Conservation (phyloP, 73 alveolate genomes). For the Paramecium biaurelia region DNA sequence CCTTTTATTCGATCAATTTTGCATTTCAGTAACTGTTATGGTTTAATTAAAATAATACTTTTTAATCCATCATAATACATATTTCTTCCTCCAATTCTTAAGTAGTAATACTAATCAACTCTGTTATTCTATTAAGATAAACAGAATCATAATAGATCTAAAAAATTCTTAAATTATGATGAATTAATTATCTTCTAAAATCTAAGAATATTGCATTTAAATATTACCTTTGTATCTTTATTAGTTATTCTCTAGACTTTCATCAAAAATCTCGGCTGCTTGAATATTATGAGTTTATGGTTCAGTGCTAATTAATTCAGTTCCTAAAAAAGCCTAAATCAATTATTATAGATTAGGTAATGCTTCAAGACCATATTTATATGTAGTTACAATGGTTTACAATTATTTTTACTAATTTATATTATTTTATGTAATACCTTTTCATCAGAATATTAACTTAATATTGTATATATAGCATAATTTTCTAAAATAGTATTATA, state of each 20-base stretch:
- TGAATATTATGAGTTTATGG: slow-evolving; percentile 28
- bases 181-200: slow-evolving; percentile 84
- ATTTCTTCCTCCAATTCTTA: slow-evolving; percentile 59
- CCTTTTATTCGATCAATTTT: slow-evolving; percentile 58
- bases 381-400: slow-evolving; percentile 46
- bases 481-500: slow-evolving; percentile 67
- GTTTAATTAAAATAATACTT: not conserved
- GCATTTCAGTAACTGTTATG: slow-evolving; percentile 7
- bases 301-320: slow-evolving; percentile 53
- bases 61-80: slow-evolving; percentile 27
- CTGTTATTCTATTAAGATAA: slow-evolving; percentile 76
- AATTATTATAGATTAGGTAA: slow-evolving; percentile 56
- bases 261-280: slow-evolving; percentile 44
- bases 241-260: not conserved
- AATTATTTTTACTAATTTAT: not conserved
- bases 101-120: slow-evolving; percentile 42
- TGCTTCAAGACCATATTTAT: slow-evolving; percentile 71
- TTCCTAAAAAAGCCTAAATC: slow-evolving; percentile 69
- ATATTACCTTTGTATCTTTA: not conserved
- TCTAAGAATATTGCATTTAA: slow-evolving; percentile 31
- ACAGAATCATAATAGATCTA: slow-evolving; percentile 82
- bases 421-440: not conserved
- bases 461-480: slow-evolving; percentile 67
- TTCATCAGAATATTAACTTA: slow-evolving; percentile 73
- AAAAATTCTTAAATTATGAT: slow-evolving; percentile 88